phyloP scores from a whole-genome alignment of 805 yeast genomes.

The Pichia membranifaciens region DNA sequence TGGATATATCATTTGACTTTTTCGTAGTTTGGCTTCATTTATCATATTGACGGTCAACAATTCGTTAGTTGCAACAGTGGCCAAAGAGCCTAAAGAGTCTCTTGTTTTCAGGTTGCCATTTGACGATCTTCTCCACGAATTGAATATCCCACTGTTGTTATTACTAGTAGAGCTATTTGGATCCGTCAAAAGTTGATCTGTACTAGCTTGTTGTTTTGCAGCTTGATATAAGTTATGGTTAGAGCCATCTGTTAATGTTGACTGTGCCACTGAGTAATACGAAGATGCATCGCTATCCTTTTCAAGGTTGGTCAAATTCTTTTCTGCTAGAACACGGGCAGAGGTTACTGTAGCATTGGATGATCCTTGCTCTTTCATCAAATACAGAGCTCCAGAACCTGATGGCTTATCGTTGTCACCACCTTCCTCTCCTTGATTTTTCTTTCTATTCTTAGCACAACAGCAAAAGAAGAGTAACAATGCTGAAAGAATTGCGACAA shows the following conservation, averaged over 20 bases:
- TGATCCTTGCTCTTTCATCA: constrained; percentile 26
- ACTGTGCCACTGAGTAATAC: constrained; percentile 33
- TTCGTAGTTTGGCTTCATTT: constrained; percentile 45
- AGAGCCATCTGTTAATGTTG: constrained; percentile 46
- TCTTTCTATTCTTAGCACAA: constrained; percentile 42
- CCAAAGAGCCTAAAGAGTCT: constrained; percentile 64
- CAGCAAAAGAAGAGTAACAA: constrained; percentile 48
- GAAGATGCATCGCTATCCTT: constrained; percentile 24
- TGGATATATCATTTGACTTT: constrained; percentile 24
- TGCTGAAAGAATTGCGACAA: constrained; percentile 44
- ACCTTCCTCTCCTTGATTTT: constrained; percentile 30
- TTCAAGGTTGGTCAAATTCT: constrained; percentile 49
- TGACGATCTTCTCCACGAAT: constrained; percentile 54
- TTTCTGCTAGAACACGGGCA: constrained; percentile 37
- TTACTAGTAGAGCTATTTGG: background rate
- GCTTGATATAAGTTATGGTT: constrained; percentile 8
- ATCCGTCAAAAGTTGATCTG: constrained; percentile 29
- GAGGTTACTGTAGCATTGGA: constrained; percentile 11
- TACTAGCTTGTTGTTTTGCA: constrained; percentile 29
- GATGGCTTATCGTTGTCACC: constrained; percentile 18
- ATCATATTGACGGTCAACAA: constrained; percentile 73
- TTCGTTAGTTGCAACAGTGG: constrained; percentile 83
- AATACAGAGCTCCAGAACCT: constrained; percentile 20
- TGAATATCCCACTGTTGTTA: constrained; percentile 31
- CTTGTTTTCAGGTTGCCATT: constrained; percentile 42